Conservation (phyloP, 345 rosid species). For the Populus deltoides region DNA sequence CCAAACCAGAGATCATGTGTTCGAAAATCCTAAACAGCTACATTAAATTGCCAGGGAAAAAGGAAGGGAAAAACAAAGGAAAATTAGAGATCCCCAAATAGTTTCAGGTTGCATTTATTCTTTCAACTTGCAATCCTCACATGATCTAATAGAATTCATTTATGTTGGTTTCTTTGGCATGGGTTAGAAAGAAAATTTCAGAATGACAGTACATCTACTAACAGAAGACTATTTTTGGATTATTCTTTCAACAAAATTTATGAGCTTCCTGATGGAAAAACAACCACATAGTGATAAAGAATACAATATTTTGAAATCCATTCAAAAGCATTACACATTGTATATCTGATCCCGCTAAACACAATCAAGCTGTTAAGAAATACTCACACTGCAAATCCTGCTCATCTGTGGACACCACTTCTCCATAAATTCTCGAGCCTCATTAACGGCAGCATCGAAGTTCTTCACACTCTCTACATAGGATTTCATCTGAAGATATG, state of each 20-base stretch:
- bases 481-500: conserved; percentile 46
- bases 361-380: background rate
- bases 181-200: background rate
- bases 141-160: background rate
- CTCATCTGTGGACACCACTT: conserved; percentile 71
- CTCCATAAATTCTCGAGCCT: conserved; percentile 76
- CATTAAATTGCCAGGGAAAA: conserved; percentile 1
- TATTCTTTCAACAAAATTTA: background rate
- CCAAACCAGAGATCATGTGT: background rate
- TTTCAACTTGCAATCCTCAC: background rate
- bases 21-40: background rate
- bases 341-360: background rate
- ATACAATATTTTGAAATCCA: background rate
- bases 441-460: conserved; percentile 69
- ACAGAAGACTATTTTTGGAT: background rate
- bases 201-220: background rate
- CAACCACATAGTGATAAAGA: background rate
- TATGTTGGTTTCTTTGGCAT: background rate
- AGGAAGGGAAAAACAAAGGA: background rate
- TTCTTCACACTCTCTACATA: conserved; percentile 64
- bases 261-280: background rate
- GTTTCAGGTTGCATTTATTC: background rate
- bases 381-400: conserved; percentile 72
- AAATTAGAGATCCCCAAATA: background rate
- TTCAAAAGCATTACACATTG: background rate